These are phyloP conservation scores for Oryza punctata DNA, from an alignment of 176 grass and related monocot genomes.

Conservation along the genomic window DNA sequence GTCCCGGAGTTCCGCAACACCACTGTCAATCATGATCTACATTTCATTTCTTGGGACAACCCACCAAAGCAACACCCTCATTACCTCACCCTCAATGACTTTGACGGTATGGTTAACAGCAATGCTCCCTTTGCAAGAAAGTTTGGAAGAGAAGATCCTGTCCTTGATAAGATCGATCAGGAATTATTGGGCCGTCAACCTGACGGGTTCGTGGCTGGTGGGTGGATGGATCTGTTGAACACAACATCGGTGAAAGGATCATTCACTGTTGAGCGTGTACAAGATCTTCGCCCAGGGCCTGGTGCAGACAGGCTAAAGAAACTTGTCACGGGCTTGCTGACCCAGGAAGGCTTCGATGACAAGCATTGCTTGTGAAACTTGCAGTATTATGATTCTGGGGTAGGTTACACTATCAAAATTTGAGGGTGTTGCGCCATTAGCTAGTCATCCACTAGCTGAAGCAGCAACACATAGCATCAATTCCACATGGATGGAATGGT, in stretches of 20 bases:
- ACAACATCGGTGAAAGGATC: constrained; percentile 56
- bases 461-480: constrained; percentile 30
- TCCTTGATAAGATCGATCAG: constrained; percentile 86
- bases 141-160: constrained; percentile 78
- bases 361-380: constrained; percentile 85
- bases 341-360: constrained; percentile 69
- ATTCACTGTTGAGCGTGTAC: constrained; percentile 50
- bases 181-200: constrained; percentile 64
- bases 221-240: constrained; percentile 66
- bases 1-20: constrained; percentile 83
- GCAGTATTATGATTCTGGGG: constrained; percentile 31
- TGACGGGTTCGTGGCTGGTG: constrained; percentile 63
- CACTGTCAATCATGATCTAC: constrained; percentile 92
- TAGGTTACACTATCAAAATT: constrained; percentile 34
- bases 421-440: constrained; percentile 20
- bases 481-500: constrained; percentile 33
- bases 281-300: constrained; percentile 67
- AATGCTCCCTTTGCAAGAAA: constrained; percentile 94
- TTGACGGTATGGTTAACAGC: constrained; percentile 63
- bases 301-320: constrained; percentile 73
- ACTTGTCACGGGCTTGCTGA: constrained; percentile 65
- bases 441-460: constrained; percentile 50
- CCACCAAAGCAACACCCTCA: constrained; percentile 99
- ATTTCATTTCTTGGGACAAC: constrained; percentile 99
- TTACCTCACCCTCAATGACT: constrained; percentile 70